phyloP scores from a whole-genome alignment of 805 yeast species.

The Candida sanyiensis region DNA sequence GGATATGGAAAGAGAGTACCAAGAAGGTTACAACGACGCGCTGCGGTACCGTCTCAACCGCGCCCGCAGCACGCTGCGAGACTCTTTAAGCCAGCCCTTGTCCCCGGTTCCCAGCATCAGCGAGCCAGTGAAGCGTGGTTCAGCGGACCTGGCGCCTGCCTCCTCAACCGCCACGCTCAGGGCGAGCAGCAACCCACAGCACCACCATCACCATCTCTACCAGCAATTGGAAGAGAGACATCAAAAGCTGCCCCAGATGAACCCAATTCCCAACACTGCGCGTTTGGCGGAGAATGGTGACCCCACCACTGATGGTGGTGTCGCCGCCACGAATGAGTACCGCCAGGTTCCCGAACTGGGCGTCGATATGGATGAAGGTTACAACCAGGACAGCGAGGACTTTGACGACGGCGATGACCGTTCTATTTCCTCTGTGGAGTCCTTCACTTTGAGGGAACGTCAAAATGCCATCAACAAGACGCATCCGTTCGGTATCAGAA shows the following conservation, averaged over 20 bases:
- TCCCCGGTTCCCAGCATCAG: constrained; percentile 2
- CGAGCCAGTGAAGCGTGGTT: not conserved
- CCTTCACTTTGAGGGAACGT: constrained; percentile 83
- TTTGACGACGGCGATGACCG: constrained; percentile 28
- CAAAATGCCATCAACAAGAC: constrained; percentile 95
- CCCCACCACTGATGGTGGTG: not conserved
- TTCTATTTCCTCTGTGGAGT: constrained; percentile 58
- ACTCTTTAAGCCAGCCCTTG: constrained; percentile 2
- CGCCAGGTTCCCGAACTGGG: constrained; percentile 1
- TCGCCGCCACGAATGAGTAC: not conserved
- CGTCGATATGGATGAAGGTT: not conserved
- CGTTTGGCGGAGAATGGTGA: not conserved
- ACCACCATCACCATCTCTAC: constrained; percentile 7
- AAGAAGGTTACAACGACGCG: constrained; percentile 74
- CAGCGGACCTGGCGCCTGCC: constrained; percentile 8
- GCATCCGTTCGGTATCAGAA: constrained; percentile 96
- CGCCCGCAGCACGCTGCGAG: constrained; percentile 20
- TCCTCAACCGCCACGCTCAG: constrained; percentile 20
- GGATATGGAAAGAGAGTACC: constrained; percentile 51
- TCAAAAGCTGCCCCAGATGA: constrained; percentile 7
- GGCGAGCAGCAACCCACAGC: constrained; percentile 17
- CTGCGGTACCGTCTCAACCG: constrained; percentile 42
- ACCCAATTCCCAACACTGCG: constrained; percentile 13
- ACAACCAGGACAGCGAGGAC: constrained; percentile 11
- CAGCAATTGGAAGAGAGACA: constrained; percentile 8